Conservation (phyloP, 73 alveolate species). For the Paramecium sonneborni region DNA sequence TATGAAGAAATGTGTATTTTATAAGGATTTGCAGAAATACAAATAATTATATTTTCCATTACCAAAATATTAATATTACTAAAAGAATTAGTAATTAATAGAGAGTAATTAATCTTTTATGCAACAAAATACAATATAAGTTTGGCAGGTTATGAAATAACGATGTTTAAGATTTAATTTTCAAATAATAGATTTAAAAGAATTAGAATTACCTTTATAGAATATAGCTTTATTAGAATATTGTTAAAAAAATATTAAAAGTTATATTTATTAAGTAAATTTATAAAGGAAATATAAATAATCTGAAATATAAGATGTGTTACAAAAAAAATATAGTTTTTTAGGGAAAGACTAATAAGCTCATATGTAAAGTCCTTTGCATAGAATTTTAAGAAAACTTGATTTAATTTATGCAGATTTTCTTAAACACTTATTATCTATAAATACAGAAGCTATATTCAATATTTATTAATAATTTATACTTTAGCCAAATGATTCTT, state of each 20-base stretch:
- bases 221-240: background rate
- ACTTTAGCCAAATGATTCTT: background rate
- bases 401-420: constrained; percentile 21
- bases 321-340: background rate
- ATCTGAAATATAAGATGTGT: background rate
- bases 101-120: background rate
- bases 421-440: background rate
- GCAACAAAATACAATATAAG: background rate
- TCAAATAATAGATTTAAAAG: background rate
- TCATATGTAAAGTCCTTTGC: background rate
- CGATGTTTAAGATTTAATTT: background rate
- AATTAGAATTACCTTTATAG: background rate
- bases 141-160: background rate
- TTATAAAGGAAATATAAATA: background rate
- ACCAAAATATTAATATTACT: background rate
- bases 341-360: background rate
- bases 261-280: background rate
- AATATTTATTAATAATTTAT: background rate
- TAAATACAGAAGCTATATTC: background rate
- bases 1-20: constrained; percentile 31
- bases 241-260: background rate
- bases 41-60: background rate
- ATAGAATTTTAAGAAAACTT: background rate
- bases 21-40: background rate
- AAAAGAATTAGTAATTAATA: background rate